phyloP scores from a whole-genome alignment of 345 rosid species.

The Syzygium jambos region DNA sequence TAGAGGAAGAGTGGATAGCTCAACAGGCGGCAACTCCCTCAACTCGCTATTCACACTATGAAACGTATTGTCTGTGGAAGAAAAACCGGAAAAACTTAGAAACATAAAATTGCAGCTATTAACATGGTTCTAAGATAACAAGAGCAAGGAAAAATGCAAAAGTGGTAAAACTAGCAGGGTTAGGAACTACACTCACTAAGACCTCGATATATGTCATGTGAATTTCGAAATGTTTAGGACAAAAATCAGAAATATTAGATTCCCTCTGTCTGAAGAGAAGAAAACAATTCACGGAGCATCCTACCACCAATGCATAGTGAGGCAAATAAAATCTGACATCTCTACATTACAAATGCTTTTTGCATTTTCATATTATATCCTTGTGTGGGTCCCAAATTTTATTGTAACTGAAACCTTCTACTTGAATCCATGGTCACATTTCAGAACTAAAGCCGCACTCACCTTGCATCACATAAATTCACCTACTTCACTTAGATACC shows the following conservation, averaged over 20 bases:
- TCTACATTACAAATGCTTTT: not conserved
- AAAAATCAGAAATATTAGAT: not conserved
- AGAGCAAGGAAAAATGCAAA: not conserved
- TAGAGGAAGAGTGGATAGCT: conserved; percentile 83
- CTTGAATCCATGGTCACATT: not conserved
- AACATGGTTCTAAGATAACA: not conserved
- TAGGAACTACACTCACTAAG: not conserved
- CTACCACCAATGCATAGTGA: not conserved
- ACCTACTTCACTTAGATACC: not conserved
- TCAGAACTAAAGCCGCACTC: not conserved
- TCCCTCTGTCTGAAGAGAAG: not conserved
- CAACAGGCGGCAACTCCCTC: conserved; percentile 91
- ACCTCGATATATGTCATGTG: not conserved
- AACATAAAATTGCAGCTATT: not conserved
- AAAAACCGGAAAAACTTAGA: not conserved
- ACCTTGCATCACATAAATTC: not conserved
- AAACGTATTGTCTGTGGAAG: conserved; percentile 63
- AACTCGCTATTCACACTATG: conserved; percentile 70
- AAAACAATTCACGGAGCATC: not conserved
- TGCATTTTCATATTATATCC: not conserved
- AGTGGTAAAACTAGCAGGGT: not conserved
- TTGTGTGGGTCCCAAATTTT: not conserved
- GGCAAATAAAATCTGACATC: not conserved
- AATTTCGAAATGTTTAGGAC: not conserved
- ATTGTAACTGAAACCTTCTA: not conserved